Percentiles rank a stretch among this genome's conserved stretches.
Evolutionary conservation across 1,284 basidiomycete species (phyloP).

Genomic region (Sporisorium scitamineum): DNA sequence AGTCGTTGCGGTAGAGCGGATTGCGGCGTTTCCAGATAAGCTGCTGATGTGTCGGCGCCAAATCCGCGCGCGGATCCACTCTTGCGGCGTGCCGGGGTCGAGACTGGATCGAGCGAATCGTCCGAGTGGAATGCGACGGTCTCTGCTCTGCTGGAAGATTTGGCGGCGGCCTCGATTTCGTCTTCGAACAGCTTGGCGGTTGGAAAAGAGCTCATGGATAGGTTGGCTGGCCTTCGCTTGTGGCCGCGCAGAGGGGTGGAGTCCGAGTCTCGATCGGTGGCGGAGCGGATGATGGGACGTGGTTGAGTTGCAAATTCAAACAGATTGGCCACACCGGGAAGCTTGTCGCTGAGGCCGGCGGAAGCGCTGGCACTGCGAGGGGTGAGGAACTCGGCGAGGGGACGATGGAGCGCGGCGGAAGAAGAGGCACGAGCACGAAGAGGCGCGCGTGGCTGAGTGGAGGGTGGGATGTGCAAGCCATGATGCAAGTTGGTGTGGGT

Average conservation of each 20-base stretch:
- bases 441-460: constrained; percentile 20
- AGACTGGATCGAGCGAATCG: constrained; percentile 13
- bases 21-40: constrained; percentile 24
- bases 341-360: constrained; percentile 44
- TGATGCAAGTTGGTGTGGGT: constrained; percentile 1
- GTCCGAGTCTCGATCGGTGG: constrained; percentile 21
- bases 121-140: background rate
- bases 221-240: constrained; percentile 40
- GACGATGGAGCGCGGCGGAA: constrained; percentile 39
- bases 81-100: constrained; percentile 34
- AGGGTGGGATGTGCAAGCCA: background rate
- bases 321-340: constrained; percentile 50
- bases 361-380: constrained; percentile 55
- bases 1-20: constrained; percentile 32
- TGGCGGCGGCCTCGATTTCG: constrained; percentile 45
- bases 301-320: constrained; percentile 55
- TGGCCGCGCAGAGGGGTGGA: constrained; percentile 33
- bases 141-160: constrained; percentile 14
- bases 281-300: constrained; percentile 35
- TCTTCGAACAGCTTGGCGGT: constrained; percentile 50
- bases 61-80: constrained; percentile 10
- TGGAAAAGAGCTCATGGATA: constrained; percentile 39
- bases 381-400: constrained; percentile 48
- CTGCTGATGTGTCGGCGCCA: constrained; percentile 7
- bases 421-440: constrained; percentile 47